phyloP scores from a whole-genome alignment of 2,329 filamentous ascomycete genomes.

The Xylariaceae sp. region DNA sequence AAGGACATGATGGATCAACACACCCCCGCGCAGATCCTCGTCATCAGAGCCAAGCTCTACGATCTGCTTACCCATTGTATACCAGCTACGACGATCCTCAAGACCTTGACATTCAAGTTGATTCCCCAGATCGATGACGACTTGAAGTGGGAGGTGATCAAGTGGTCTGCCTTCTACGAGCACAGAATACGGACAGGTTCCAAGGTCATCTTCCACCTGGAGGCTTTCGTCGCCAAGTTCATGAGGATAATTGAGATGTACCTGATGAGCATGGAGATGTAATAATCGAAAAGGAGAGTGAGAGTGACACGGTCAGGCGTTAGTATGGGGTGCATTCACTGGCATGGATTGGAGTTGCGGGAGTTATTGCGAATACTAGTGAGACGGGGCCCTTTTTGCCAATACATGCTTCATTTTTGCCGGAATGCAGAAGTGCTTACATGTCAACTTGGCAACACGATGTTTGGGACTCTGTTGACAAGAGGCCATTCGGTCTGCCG shows the following conservation, averaged over 20 bases:
- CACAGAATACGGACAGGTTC: constrained; percentile 86
- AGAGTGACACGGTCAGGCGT: neutral
- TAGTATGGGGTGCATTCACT: constrained; percentile 4
- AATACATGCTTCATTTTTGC: neutral
- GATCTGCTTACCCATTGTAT: constrained; percentile 97
- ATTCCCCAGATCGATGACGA: constrained; percentile 81
- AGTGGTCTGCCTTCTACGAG: constrained; percentile 96
- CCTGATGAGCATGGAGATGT: constrained; percentile 77
- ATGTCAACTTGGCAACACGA: no score
- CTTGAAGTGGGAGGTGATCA: constrained; percentile 85
- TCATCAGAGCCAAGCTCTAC: constrained; percentile 91
- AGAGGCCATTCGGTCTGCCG: no score
- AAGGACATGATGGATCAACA: constrained; percentile 90
- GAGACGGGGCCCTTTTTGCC: neutral
- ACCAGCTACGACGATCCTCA: constrained; percentile 86
- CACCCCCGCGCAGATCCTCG: constrained; percentile 79
- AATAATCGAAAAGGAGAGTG: constrained; percentile 24
- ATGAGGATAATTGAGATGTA: constrained; percentile 95
- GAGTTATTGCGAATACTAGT: constrained; percentile 7
- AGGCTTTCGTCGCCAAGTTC: constrained; percentile 97
- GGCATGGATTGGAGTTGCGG: constrained; percentile 16
- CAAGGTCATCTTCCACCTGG: constrained; percentile 96
- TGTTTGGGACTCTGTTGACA: no score
- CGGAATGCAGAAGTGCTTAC: neutral
- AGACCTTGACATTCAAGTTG: constrained; percentile 91